Percentiles rank a stretch among this genome's conserved stretches.
Evolutionary conservation across 1,284 basidiomycete genomes (phyloP).

Genomic region (Papiliotrema flavescens): DNA sequence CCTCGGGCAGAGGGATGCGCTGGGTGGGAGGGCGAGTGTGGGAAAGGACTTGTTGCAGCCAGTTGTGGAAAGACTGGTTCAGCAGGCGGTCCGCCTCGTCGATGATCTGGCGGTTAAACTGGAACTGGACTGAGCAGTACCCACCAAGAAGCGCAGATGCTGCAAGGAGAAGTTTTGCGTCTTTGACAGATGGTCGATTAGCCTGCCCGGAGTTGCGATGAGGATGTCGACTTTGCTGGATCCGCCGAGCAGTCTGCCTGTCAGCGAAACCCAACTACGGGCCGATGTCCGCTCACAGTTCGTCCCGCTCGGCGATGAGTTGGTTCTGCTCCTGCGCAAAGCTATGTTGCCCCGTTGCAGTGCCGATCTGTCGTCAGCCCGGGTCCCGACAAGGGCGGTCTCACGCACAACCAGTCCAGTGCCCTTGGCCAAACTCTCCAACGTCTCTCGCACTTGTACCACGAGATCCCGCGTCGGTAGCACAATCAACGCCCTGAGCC

Average conservation of each 20-base stretch:
- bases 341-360: conserved; percentile 47
- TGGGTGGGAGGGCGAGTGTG: conserved; percentile 59
- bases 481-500: conserved; percentile 85
- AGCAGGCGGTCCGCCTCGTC: conserved; percentile 96
- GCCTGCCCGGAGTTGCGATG: conserved; percentile 89
- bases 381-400: not conserved
- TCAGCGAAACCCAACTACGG: not conserved
- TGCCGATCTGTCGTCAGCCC: conserved; percentile 39
- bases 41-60: conserved; percentile 74
- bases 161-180: conserved; percentile 89
- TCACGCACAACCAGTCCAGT: conserved; percentile 72
- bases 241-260: conserved; percentile 52
- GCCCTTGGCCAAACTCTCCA: conserved; percentile 79
- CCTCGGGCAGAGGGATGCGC: conserved; percentile 7
- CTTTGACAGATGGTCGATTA: conserved; percentile 87
- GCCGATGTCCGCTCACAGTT: conserved; percentile 15
- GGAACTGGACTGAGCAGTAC: conserved; percentile 8
- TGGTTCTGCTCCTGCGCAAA: conserved; percentile 47
- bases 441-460: conserved; percentile 82
- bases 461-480: conserved; percentile 96
- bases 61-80: conserved; percentile 93
- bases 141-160: conserved; percentile 85
- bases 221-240: conserved; percentile 88
- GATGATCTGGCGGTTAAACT: conserved; percentile 63
- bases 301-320: conserved; percentile 34